A percentile compares a stretch with the other conserved stretches of the same genome.
phyloP scores from a whole-genome alignment of 2,329 filamentous ascomycete species.

The Colletotrichum tropicicola region DNA sequence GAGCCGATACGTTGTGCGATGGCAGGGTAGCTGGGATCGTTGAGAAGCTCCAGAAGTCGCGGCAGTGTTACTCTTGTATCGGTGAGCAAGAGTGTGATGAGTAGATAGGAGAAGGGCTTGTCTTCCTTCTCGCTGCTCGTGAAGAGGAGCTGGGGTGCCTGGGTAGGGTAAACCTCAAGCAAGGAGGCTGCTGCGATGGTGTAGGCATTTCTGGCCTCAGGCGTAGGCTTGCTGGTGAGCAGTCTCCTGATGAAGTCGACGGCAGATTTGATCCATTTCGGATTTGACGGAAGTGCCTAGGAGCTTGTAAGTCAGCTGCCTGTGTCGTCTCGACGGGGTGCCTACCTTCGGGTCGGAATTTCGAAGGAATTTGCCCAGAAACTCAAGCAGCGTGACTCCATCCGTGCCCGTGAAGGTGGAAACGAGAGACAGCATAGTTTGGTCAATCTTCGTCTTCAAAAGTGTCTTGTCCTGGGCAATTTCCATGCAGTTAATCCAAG shows the following conservation, averaged over 20 bases:
- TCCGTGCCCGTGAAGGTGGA: slow-evolving; percentile 67
- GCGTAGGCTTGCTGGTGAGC: slow-evolving; percentile 62
- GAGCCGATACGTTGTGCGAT: slow-evolving; percentile 65
- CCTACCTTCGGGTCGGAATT: slow-evolving; percentile 58
- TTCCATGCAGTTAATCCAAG: slow-evolving; percentile 62
- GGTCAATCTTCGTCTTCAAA: slow-evolving; percentile 53
- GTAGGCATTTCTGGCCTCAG: slow-evolving; percentile 65
- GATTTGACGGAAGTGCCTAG: slow-evolving; percentile 58
- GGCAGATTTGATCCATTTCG: slow-evolving; percentile 62
- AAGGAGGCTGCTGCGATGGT: slow-evolving; percentile 67
- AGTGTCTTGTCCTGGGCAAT: slow-evolving; percentile 38
- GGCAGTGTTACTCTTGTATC: slow-evolving; percentile 72
- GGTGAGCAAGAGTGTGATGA: slow-evolving; percentile 72
- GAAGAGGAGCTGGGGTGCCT: slow-evolving; percentile 62
- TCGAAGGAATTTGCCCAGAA: slow-evolving; percentile 62
- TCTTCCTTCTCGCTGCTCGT: slow-evolving; percentile 48
- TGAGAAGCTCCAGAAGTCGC: slow-evolving; percentile 65
- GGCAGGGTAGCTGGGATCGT: slow-evolving; percentile 59
- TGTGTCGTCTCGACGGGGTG: slow-evolving; percentile 16
- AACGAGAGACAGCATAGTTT: slow-evolving; percentile 56
- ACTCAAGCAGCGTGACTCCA: slow-evolving; percentile 66
- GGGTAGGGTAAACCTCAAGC: slow-evolving; percentile 61
- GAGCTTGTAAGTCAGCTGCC: slow-evolving; percentile 26
- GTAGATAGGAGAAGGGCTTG: slow-evolving; percentile 68
- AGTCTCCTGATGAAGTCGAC: slow-evolving; percentile 60